Base-by-base conservation (phyloP, 176 grass and related monocot species). In the Juncus effusus region DNA sequence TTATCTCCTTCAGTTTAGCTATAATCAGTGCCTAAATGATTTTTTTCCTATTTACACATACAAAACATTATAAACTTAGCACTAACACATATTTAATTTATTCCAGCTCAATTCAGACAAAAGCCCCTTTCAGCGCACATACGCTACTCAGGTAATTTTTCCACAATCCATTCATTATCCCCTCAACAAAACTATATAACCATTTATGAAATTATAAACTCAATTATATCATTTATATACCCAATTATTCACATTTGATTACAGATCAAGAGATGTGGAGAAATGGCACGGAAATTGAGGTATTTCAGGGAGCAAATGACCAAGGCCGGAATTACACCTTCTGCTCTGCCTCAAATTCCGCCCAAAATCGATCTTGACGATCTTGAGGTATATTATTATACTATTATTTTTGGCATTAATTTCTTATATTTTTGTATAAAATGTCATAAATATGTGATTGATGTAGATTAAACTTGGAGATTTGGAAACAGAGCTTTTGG, bases 101-200 rank as follows among this genome's bases (percentile, higher is more conserved):
- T 76, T 75, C 60, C 94, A 93, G 94, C 88, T 99, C 68, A 99
- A 99, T 80, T 79, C 94, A 61, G 88, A 93, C 62, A 99, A 99
- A 68, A 99, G 94, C 71, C 94, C 94, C 6, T 99, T 99, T 77
- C 94, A 99, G 64, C 75, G 94, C 16, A 99, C 88, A 1, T 99
- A 85, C 41, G 94, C 94, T 61, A 61, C 79, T n/a, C 94, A 99
- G 94, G 88, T 99, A 77, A 69, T n/a, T 78, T 44, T 3, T 60
- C 70, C 35, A 10, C 58, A 15, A 57, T 45, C 51, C 3, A 47
- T n/a, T n/a, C n/a, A n/a, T n/a, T n/a, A n/a, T n/a, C 16, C 6
- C 36, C 16, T 56, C 37, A 56, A 16, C 13, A 1, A 19, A 6
- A 13, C 60, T 55, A 49, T 54, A 42, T 70, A 50, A 70, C 19